Conservation (phyloP, 495 filamentous ascomycete species). For the Neurospora discreta region DNA sequence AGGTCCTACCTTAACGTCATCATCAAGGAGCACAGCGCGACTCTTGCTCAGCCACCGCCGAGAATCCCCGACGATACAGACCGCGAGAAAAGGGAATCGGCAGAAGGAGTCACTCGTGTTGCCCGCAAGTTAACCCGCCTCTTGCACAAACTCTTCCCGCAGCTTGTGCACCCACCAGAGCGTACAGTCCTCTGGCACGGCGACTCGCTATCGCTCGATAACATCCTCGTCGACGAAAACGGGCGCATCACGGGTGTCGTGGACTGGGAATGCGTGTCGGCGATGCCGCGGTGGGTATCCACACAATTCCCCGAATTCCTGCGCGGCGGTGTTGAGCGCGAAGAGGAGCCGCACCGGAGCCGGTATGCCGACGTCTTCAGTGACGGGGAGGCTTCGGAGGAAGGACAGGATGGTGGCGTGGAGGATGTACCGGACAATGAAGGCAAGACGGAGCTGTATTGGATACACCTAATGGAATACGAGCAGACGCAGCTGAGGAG, state of each 20-base stretch:
- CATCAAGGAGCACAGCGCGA: constrained; percentile 15
- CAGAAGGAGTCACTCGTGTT: constrained; percentile 13
- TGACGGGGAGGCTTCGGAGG: constrained; percentile 2
- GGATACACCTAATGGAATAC: constrained; percentile 28
- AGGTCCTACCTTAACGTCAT: constrained; percentile 16
- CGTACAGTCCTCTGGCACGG: constrained; percentile 34
- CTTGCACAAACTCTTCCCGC: constrained; percentile 19
- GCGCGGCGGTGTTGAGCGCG: constrained; percentile 9
- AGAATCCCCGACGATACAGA: constrained; percentile 5
- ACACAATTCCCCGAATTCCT: constrained; percentile 37
- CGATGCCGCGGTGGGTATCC: constrained; percentile 36
- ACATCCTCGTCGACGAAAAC: constrained; percentile 38
- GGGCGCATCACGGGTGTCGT: constrained; percentile 35
- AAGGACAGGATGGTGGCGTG: constrained; percentile 2
- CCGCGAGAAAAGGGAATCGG: constrained; percentile 16
- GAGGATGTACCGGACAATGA: constrained; percentile 20
- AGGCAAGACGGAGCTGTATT: constrained; percentile 25
- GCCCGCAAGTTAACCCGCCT: constrained; percentile 16
- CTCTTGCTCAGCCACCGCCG: not conserved
- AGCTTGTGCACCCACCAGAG: constrained; percentile 15
- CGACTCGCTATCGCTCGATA: constrained; percentile 32
- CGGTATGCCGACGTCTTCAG: constrained; percentile 19
- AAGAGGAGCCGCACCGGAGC: constrained; percentile 20
- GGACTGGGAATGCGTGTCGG: constrained; percentile 44
- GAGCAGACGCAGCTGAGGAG: constrained; percentile 24